Conservation (phyloP, 495 filamentous ascomycete species). For the Alectoria sarmentosa region DNA sequence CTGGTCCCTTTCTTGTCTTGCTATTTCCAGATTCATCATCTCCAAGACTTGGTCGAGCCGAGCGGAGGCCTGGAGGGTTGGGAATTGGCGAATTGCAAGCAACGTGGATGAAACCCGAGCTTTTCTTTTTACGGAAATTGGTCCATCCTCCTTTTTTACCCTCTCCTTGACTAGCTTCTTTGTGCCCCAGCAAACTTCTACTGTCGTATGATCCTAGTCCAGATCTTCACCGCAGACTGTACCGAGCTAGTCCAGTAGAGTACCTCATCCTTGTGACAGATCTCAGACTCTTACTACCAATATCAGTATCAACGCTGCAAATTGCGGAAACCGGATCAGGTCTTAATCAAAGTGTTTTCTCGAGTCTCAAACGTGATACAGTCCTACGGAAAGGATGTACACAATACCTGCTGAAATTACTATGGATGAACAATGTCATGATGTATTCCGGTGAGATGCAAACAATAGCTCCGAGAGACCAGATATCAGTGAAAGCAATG, state of each 20-base stretch:
- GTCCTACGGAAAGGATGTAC: neutral
- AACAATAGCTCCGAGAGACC: neutral
- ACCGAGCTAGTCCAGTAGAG: neutral
- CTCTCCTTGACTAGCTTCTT: neutral
- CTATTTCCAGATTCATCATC: neutral
- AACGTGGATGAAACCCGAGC: neutral
- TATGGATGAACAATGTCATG: neutral
- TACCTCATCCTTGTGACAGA: neutral
- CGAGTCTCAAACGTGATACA: neutral
- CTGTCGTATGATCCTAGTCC: neutral
- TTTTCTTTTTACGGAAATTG: neutral
- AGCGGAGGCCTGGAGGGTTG: neutral
- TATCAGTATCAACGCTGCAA: neutral
- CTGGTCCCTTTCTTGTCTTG: neutral
- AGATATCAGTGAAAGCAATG: neutral
- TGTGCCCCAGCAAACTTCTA: neutral
- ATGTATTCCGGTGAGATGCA: neutral
- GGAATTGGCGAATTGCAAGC: neutral
- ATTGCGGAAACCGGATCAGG: neutral
- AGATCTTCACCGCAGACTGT: no score
- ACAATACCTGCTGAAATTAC: neutral
- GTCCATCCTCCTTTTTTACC: neutral
- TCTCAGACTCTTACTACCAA: neutral
- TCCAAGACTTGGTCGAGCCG: neutral
- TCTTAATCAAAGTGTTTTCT: neutral